Percentiles rank a stretch among this genome's conserved stretches.
phyloP scores from a whole-genome alignment of 176 grass and related monocot species.

The Carex littledalei region DNA sequence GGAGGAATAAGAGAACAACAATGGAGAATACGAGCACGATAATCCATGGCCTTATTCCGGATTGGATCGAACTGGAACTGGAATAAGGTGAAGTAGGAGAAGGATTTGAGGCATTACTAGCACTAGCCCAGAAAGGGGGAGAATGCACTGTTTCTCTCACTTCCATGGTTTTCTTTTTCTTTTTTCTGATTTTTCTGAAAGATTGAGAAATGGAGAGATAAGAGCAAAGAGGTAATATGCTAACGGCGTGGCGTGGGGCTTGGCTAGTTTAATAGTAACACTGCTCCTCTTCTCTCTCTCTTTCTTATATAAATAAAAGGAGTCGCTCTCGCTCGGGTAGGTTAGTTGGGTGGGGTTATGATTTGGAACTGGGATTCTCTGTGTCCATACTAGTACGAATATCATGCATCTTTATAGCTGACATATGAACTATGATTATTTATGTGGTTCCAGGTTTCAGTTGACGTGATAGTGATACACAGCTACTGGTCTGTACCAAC shows the following conservation, averaged over 20 bases:
- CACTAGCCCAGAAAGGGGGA: conserved; percentile 22
- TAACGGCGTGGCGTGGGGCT: too few relatives aligned
- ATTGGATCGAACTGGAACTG: conserved; percentile 24
- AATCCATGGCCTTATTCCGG: conserved; percentile 55
- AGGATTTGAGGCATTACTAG: neutral
- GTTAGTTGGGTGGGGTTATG: conserved; percentile 2
- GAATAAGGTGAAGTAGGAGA: conserved; percentile 14
- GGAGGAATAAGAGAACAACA: conserved; percentile 56
- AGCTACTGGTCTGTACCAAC: neutral
- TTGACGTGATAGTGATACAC: neutral
- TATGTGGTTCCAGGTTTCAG: neutral
- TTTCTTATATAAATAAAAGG: neutral
- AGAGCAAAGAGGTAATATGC: neutral
- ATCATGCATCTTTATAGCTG: neutral
- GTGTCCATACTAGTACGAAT: neutral
- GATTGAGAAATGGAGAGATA: neutral
- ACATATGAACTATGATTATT: neutral
- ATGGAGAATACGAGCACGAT: conserved; percentile 57
- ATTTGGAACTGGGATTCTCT: neutral
- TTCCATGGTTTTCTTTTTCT: conserved; percentile 29
- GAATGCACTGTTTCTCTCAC: conserved; percentile 27
- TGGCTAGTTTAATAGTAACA: neutral
- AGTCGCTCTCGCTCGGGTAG: neutral
- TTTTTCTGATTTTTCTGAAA: neutral
- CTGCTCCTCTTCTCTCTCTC: neutral